Evolutionary conservation across 306 rosid genomes (phyloP).

Genomic region (Astragalus glycyphyllos): DNA sequence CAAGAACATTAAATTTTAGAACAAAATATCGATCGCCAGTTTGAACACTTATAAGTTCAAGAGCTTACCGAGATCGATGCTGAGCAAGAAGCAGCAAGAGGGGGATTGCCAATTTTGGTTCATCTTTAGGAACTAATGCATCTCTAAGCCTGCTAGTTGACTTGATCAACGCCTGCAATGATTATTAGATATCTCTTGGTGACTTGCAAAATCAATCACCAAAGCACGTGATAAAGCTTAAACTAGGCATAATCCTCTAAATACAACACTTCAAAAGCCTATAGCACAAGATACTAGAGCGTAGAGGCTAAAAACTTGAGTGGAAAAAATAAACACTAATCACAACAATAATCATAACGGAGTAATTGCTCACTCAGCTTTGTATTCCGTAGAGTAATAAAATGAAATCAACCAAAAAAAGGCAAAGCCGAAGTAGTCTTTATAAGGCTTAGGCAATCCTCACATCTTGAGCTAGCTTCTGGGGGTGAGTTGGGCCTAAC

Average conservation of each 20-base stretch:
- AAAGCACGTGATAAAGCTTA: slow-evolving; percentile 7
- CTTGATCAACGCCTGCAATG: slow-evolving; percentile 80
- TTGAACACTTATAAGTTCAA: slow-evolving; percentile 21
- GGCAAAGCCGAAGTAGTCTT: too few species aligned
- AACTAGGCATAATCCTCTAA: slow-evolving; percentile 5
- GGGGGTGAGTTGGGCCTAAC: neutral
- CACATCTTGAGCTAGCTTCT: neutral
- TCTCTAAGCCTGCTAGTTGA: slow-evolving; percentile 91
- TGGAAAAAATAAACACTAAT: slow-evolving; percentile 6
- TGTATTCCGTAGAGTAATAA: neutral
- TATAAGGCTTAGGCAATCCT: neutral
- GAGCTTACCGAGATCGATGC: slow-evolving; percentile 93
- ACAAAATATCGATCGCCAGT: slow-evolving; percentile 4
- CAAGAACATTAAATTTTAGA: slow-evolving; percentile 46
- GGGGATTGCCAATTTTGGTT: slow-evolving; percentile 85
- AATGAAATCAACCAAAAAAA: slow-evolving; percentile 1
- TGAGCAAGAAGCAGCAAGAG: slow-evolving; percentile 93
- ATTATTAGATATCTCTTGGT: slow-evolving; percentile 25
- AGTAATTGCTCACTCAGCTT: neutral
- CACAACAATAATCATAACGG: slow-evolving; percentile 25
- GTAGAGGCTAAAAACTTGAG: slow-evolving; percentile 1
- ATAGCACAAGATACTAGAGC: slow-evolving; percentile 16
- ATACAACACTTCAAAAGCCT: slow-evolving; percentile 15
- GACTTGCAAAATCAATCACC: slow-evolving; percentile 30
- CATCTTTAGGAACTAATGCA: slow-evolving; percentile 89